Conservation (phyloP, 257 asterid species). For the Solanum lycopersicoides region DNA sequence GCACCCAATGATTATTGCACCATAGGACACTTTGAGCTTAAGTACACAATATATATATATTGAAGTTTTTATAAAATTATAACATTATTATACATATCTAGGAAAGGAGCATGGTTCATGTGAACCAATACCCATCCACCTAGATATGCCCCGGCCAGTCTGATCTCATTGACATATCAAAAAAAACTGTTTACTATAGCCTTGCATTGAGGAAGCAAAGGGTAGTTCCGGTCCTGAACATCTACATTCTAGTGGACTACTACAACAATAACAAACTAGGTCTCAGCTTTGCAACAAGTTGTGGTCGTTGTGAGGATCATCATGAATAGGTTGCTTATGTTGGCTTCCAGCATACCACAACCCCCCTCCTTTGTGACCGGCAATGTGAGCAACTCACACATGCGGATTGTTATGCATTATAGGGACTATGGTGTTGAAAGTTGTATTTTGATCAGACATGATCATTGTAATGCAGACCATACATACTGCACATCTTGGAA, state of each 20-base stretch:
- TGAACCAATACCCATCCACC: not conserved
- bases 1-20: not conserved
- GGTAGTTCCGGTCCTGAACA: not conserved
- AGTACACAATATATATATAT: not conserved
- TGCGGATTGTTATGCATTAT: not conserved
- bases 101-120: not conserved
- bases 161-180: not conserved
- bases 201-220: not conserved
- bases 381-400: not conserved
- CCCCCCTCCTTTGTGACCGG: not conserved
- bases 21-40: not conserved
- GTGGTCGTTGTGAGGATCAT: not conserved
- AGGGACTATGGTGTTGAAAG: not conserved
- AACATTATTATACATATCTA: not conserved
- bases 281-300: not conserved
- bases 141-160: not conserved
- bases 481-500: not conserved
- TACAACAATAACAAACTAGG: not conserved
- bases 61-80: too few species aligned
- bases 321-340: not conserved
- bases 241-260: not conserved
- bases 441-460: not conserved
- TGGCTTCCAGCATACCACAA: not conserved
- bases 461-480: not conserved
- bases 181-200: not conserved